phyloP scores from a whole-genome alignment of 139 green algal genomes.

The Chlorella sp. region DNA sequence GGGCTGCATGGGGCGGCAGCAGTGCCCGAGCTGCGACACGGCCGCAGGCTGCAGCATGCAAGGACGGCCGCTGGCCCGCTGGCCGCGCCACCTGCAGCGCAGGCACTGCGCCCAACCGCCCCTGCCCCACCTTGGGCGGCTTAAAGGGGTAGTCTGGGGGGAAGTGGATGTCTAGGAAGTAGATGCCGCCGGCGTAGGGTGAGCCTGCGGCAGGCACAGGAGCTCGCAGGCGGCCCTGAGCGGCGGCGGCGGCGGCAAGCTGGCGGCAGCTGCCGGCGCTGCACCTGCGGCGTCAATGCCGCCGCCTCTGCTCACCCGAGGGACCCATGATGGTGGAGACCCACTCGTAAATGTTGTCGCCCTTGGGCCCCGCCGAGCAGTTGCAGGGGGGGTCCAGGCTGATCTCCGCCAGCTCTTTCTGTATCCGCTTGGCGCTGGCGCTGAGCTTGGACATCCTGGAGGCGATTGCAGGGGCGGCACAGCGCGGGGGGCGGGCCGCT shows the following conservation, averaged over 20 bases:
- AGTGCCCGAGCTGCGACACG: too few species aligned
- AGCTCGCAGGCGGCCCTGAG: neutral
- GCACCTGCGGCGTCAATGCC: neutral
- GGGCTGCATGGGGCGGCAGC: too few species aligned
- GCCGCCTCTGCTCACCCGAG: slow-evolving; percentile 55
- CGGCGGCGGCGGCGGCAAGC: neutral
- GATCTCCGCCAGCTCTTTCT: slow-evolving; percentile 97
- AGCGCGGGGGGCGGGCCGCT: too few species aligned
- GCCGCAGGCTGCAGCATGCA: too few species aligned
- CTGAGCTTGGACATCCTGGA: slow-evolving; percentile 37
- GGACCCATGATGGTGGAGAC: slow-evolving; percentile 94
- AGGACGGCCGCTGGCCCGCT: too few species aligned
- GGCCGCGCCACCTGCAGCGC: too few species aligned
- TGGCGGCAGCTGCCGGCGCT: neutral
- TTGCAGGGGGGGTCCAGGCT: slow-evolving; percentile 91
- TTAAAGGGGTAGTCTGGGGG: slow-evolving; percentile 97
- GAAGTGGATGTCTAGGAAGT: slow-evolving; percentile 97
- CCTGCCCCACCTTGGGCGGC: slow-evolving; percentile 89
- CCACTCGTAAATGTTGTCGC: slow-evolving; percentile 99
- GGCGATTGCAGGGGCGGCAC: neutral
- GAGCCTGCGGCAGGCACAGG: slow-evolving; percentile 60
- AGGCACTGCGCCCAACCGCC: too few species aligned
- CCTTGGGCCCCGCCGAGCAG: slow-evolving; percentile 95
- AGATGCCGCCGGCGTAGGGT: slow-evolving; percentile 90
- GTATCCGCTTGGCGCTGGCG: slow-evolving; percentile 74